phyloP scores from a whole-genome alignment of 805 yeast species.

The Yarrowia phangngaensis region DNA sequence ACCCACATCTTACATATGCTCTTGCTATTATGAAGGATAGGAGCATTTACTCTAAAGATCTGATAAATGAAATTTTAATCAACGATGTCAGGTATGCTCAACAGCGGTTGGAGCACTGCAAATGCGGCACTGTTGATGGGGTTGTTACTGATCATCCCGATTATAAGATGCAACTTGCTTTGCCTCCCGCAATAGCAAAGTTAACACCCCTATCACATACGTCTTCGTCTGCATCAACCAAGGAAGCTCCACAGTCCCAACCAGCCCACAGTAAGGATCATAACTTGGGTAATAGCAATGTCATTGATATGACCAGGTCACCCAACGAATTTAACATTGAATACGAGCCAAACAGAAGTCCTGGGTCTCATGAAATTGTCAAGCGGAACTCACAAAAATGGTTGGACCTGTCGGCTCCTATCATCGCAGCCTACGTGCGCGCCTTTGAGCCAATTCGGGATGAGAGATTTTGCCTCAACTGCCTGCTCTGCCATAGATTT shows the following conservation, averaged over 20 bases:
- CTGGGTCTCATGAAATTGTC: constrained; percentile 15
- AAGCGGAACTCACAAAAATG: constrained; percentile 6
- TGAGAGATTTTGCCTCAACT: background rate
- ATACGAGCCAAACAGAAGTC: too few relatives aligned
- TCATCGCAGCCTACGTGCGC: background rate
- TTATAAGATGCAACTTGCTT: too few relatives aligned
- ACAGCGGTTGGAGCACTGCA: constrained; percentile 2
- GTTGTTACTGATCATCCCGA: too few relatives aligned
- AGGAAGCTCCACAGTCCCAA: too few relatives aligned
- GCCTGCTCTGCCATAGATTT: background rate
- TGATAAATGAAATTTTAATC: background rate
- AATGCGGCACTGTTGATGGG: too few relatives aligned
- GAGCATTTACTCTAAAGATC: background rate
- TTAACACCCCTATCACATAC: too few relatives aligned
- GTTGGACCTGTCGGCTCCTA: background rate
- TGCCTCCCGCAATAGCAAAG: too few relatives aligned
- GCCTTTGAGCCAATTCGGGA: background rate
- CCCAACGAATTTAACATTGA: too few relatives aligned
- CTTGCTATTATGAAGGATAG: constrained; percentile 1
- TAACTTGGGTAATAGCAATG: too few relatives aligned
- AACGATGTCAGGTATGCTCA: background rate
- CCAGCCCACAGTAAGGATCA: too few relatives aligned
- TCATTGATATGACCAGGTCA: too few relatives aligned
- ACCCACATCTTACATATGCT: background rate
- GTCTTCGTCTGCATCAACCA: too few relatives aligned